A percentile compares a stretch with the other conserved stretches of the same genome.
These are phyloP conservation scores for Penicillium egyptiacum DNA, from an alignment of 495 filamentous ascomycete genomes.

Conservation along the genomic window DNA sequence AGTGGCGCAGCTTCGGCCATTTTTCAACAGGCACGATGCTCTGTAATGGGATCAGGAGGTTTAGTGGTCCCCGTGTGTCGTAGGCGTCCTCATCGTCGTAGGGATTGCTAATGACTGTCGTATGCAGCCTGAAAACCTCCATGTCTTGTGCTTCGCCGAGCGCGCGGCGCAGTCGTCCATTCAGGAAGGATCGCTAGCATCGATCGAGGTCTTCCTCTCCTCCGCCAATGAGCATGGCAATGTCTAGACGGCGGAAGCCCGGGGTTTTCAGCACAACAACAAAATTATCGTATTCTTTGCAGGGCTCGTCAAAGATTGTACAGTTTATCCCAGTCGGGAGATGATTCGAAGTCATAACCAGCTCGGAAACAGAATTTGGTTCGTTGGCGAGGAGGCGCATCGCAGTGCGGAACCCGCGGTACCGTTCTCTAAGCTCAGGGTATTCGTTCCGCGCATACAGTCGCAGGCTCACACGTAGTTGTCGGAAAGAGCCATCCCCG, in stretches of 20 bases:
- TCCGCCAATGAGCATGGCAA: conserved; percentile 10
- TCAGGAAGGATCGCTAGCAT: conserved; percentile 17
- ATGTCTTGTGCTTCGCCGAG: conserved; percentile 16
- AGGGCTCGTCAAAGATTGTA: conserved; percentile 19
- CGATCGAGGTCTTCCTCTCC: not conserved
- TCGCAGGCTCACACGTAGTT: not conserved
- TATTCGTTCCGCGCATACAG: conserved; percentile 1
- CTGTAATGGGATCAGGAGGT: conserved; percentile 15
- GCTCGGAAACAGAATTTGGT: conserved; percentile 16
- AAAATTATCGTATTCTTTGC: conserved; percentile 12
- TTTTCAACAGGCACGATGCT: conserved; percentile 24
- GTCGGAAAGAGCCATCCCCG: conserved; percentile 22
- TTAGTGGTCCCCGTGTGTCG: not conserved
- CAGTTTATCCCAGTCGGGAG: conserved; percentile 21
- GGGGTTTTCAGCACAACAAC: not conserved
- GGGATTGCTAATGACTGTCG: not conserved
- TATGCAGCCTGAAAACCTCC: conserved; percentile 15
- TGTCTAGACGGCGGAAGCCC: conserved; percentile 12
- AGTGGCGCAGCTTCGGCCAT: conserved; percentile 27
- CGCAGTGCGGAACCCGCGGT: conserved; percentile 21
- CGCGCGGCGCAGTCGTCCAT: conserved; percentile 9
- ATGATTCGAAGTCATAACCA: conserved; percentile 15
- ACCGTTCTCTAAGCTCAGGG: conserved; percentile 13
- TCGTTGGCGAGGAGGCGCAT: conserved; percentile 18
- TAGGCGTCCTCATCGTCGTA: not conserved